Evolutionary conservation across 2,329 filamentous ascomycete species (phyloP).

Genomic region (Teratosphaeria gauchensis): DNA sequence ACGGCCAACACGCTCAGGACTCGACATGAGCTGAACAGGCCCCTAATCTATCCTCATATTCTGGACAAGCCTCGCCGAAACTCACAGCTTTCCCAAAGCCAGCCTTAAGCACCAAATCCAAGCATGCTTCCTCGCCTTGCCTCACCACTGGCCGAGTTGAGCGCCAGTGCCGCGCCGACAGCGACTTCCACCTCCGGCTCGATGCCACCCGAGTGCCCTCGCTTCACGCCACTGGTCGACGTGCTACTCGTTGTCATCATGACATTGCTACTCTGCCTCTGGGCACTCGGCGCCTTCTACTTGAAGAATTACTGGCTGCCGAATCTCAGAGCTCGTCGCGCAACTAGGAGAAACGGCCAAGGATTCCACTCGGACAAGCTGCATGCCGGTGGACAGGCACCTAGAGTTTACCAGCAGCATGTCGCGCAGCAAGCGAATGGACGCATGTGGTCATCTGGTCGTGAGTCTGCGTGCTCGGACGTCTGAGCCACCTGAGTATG

Average conservation of each 20-base stretch:
- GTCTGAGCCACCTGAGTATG: not conserved
- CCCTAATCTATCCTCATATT: not conserved
- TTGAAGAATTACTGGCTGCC: not conserved
- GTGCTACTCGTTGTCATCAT: not conserved
- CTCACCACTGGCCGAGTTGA: not conserved
- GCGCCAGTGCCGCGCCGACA: not conserved
- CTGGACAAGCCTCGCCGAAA: not conserved
- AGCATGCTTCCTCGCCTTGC: not conserved
- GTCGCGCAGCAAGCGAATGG: not conserved
- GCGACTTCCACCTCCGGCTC: not conserved
- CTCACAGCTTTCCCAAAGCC: not conserved
- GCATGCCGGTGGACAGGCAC: not conserved
- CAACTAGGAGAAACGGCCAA: not conserved
- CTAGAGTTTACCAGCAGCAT: not conserved
- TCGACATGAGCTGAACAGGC: not conserved
- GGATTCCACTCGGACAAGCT: not conserved
- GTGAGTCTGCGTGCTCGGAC: not conserved
- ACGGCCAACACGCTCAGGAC: not conserved
- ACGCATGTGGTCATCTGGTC: not conserved
- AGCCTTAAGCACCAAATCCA: not conserved
- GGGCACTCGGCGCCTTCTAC: not conserved
- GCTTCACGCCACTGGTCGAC: not conserved
- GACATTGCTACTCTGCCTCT: not conserved
- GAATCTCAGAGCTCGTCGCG: not conserved
- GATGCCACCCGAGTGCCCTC: not conserved